Evolutionary conservation across 371 early-diverging fungal genomes (phyloP).

Genomic region (Blakeslea trispora): DNA sequence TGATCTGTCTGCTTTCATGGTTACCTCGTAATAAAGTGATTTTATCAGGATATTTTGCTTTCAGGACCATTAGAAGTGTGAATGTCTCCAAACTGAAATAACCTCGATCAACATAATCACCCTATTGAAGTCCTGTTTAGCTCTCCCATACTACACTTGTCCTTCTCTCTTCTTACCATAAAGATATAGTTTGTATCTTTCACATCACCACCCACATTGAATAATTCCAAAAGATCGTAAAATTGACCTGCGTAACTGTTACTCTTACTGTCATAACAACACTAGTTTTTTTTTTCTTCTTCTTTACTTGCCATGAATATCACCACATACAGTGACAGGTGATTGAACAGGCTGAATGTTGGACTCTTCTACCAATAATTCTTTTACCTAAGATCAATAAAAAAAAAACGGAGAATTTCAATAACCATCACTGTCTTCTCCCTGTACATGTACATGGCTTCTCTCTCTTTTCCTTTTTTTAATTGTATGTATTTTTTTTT

Average conservation of each 20-base stretch:
- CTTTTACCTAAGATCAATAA: slow-evolving; percentile 72
- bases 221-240: slow-evolving; percentile 98
- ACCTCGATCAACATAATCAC: slow-evolving; percentile 99
- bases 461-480: slow-evolving; percentile 1
- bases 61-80: slow-evolving; percentile 93
- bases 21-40: slow-evolving; percentile 99
- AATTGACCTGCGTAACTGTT: slow-evolving; percentile 98
- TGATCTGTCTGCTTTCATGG: slow-evolving; percentile 99
- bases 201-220: slow-evolving; percentile 97
- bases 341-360: slow-evolving; percentile 95
- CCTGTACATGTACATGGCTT: no score
- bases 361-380: slow-evolving; percentile 93
- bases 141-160: background rate
- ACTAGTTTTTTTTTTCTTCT: slow-evolving; percentile 2
- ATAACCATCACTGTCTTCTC: background rate
- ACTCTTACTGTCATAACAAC: no score
- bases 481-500: background rate
- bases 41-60: slow-evolving; percentile 93
- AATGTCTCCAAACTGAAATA: slow-evolving; percentile 99
- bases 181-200: slow-evolving; percentile 99
- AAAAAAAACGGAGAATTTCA: background rate
- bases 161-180: slow-evolving; percentile 86
- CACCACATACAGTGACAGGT: slow-evolving; percentile 99
- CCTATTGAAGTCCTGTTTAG: slow-evolving; percentile 38
- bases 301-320: slow-evolving; percentile 84